A percentile compares a stretch with the other conserved stretches of the same genome.
These are phyloP conservation scores for Psilocybe azurescens DNA, from an alignment of 768 basidiomycete species.

Conservation along the genomic window DNA sequence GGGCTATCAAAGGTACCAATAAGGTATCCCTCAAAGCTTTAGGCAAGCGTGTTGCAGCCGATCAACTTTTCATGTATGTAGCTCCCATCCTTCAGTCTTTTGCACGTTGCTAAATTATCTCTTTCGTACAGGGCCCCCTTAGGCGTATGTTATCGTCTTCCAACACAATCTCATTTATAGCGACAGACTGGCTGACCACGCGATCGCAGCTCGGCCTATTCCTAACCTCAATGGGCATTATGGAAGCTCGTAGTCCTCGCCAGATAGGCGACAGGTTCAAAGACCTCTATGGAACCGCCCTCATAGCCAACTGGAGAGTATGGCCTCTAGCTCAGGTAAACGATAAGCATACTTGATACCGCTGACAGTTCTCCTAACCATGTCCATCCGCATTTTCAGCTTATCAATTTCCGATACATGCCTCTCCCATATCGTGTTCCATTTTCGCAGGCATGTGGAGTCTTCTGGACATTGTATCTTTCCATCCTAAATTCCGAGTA, in stretches of 20 bases:
- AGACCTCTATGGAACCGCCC: slow-evolving; percentile 75
- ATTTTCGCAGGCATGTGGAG: slow-evolving; percentile 88
- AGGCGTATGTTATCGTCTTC: slow-evolving; percentile 58
- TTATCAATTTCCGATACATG: slow-evolving; percentile 87
- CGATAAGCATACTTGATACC: not conserved
- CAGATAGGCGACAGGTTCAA: slow-evolving; percentile 75
- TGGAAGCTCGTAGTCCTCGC: slow-evolving; percentile 73
- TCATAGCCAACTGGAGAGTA: slow-evolving; percentile 91
- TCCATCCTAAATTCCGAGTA: slow-evolving; percentile 82
- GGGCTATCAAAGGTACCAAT: slow-evolving; percentile 34
- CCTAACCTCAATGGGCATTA: slow-evolving; percentile 84
- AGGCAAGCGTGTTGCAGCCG: slow-evolving; percentile 79
- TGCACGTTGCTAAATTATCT: slow-evolving; percentile 12
- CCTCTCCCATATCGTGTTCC: slow-evolving; percentile 84
- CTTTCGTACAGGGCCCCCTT: slow-evolving; percentile 69
- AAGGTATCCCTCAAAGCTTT: slow-evolving; percentile 68
- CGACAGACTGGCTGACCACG: slow-evolving; percentile 7
- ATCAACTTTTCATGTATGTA: slow-evolving; percentile 84
- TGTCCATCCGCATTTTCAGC: slow-evolving; percentile 38
- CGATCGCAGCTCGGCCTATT: slow-evolving; percentile 74
- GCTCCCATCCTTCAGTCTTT: not conserved
- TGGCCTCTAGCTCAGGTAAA: slow-evolving; percentile 75
- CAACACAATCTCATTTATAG: slow-evolving; percentile 1
- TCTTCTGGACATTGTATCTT: slow-evolving; percentile 94
- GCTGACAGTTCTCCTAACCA: not conserved